Percentiles rank a stretch among this genome's conserved stretches.
phyloP scores from a whole-genome alignment of 2,329 filamentous ascomycete species.

The Monilinia fructicola region DNA sequence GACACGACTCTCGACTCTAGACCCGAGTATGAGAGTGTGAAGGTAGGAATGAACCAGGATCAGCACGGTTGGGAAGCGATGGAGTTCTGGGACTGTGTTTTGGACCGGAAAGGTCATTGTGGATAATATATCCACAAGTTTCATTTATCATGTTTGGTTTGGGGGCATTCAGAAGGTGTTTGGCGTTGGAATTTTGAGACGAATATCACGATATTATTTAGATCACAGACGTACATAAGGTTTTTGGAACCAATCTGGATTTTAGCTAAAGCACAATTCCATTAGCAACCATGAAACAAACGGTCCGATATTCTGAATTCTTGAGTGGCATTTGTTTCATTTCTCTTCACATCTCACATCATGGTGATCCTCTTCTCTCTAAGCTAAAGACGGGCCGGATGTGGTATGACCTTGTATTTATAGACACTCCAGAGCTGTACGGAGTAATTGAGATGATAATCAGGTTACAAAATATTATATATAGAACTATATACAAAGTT shows the following conservation, averaged over 20 bases:
- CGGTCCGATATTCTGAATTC: background rate
- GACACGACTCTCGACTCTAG: slow-evolving; percentile 37
- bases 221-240: slow-evolving; percentile 1
- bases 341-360: background rate
- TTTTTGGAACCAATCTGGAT: background rate
- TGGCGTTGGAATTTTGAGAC: background rate
- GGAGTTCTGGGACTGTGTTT: slow-evolving; percentile 16
- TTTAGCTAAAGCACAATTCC: background rate
- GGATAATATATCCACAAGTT: slow-evolving; percentile 11
- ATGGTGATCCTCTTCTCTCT: too few relatives aligned
- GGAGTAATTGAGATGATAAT: background rate
- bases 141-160: slow-evolving; percentile 13
- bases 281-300: background rate
- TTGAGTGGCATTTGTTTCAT: background rate
- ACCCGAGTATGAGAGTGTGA: slow-evolving; percentile 25
- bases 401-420: too few relatives aligned
- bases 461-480: background rate
- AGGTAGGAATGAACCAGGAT: slow-evolving; percentile 18
- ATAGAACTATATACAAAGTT: too few relatives aligned
- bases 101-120: background rate
- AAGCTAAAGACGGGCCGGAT: background rate
- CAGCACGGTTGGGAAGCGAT: slow-evolving; percentile 25
- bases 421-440: too few relatives aligned
- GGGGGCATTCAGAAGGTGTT: slow-evolving; percentile 17
- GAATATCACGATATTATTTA: background rate